These are phyloP conservation scores for Phyllosticta capitalensis DNA, from an alignment of 2,329 filamentous ascomycete species.

Conservation along the genomic window DNA sequence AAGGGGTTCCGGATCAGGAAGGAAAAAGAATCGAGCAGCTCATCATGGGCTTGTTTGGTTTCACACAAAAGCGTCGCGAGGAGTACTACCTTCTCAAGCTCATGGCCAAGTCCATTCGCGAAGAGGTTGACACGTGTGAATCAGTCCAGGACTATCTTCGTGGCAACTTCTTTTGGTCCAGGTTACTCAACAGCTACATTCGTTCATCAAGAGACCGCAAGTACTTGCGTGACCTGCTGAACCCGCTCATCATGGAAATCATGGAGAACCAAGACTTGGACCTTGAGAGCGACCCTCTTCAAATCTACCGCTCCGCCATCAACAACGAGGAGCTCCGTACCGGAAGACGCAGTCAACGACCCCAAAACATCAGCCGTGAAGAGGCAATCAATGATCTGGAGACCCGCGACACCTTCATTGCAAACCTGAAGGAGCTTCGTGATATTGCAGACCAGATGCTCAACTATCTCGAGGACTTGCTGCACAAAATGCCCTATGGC, in stretches of 20 bases:
- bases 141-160: conserved; percentile 77
- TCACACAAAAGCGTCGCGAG: conserved; percentile 91
- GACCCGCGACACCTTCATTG: conserved; percentile 84
- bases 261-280: conserved; percentile 86
- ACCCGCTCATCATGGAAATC: conserved; percentile 78
- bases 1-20: conserved; percentile 81
- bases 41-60: conserved; percentile 94
- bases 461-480: conserved; percentile 65
- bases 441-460: conserved; percentile 94
- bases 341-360: conserved; percentile 69
- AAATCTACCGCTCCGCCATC: conserved; percentile 91
- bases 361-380: conserved; percentile 78
- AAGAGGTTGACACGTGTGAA: conserved; percentile 68
- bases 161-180: conserved; percentile 88
- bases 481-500: conserved; percentile 87
- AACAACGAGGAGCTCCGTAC: conserved; percentile 96
- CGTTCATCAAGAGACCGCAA: conserved; percentile 87
- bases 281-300: conserved; percentile 91
- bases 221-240: conserved; percentile 78
- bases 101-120: conserved; percentile 69
- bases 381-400: conserved; percentile 93
- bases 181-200: conserved; percentile 76
- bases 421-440: conserved; percentile 84
- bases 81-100: conserved; percentile 95
- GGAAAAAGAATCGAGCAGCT: conserved; percentile 85